Conservation (phyloP, 257 asterid genomes). For the Cynanchum wilfordii region DNA sequence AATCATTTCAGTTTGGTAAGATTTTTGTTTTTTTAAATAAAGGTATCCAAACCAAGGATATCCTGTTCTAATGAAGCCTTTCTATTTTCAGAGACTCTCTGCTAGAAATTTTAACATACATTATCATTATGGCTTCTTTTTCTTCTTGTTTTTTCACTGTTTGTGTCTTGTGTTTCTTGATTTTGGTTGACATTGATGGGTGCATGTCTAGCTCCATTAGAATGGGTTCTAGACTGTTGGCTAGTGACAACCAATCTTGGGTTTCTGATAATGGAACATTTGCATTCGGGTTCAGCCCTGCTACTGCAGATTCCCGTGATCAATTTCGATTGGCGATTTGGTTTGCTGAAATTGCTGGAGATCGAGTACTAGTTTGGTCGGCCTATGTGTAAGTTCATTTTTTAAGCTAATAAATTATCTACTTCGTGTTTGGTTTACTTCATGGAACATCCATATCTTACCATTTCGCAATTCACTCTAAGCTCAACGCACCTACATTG, state of each 20-base stretch:
- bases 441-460: not conserved
- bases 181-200: slow-evolving; percentile 23
- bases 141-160: slow-evolving; percentile 12
- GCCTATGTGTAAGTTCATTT: slow-evolving; percentile 50
- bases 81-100: not conserved
- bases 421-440: not conserved
- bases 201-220: slow-evolving; percentile 34
- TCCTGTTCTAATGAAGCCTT: not conserved
- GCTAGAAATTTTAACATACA: not conserved
- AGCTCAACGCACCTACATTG: not conserved
- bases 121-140: slow-evolving; percentile 17
- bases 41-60: not conserved
- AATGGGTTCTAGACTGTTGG: slow-evolving; percentile 57
- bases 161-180: slow-evolving; percentile 19
- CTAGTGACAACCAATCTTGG: slow-evolving; percentile 62
- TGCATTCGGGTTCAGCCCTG: slow-evolving; percentile 63
- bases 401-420: not conserved
- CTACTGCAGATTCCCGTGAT: slow-evolving; percentile 25
- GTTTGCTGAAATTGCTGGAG: slow-evolving; percentile 75
- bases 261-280: slow-evolving; percentile 68
- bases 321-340: slow-evolving; percentile 61
- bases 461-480: not conserved
- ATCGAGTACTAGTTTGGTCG: slow-evolving; percentile 75
- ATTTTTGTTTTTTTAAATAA: slow-evolving; percentile 25
- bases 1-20: not conserved